phyloP scores from a whole-genome alignment of 2,329 filamentous ascomycete species.

The Pestalotiopsis sp. region DNA sequence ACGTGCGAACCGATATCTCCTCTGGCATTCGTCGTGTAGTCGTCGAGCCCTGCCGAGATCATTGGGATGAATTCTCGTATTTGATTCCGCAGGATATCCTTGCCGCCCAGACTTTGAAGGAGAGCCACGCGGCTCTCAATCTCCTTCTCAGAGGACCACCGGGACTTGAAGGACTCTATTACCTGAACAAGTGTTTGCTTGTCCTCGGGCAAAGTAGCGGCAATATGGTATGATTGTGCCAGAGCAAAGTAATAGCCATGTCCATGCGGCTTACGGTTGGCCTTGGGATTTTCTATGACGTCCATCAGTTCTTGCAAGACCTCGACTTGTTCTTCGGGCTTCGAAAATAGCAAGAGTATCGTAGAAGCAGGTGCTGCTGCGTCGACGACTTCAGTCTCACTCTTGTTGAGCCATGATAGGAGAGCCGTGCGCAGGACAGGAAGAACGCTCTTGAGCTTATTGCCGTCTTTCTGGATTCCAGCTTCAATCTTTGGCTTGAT shows the following conservation, averaged over 20 bases:
- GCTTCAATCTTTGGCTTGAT: background rate
- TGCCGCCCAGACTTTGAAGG: conserved; percentile 54
- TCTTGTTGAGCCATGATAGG: conserved; percentile 49
- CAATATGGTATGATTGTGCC: conserved; percentile 49
- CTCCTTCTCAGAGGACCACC: conserved; percentile 54
- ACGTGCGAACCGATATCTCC: conserved; percentile 91
- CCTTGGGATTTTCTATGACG: conserved; percentile 37
- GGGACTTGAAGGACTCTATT: conserved; percentile 47
- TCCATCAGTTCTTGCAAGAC: conserved; percentile 51
- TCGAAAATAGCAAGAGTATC: conserved; percentile 49
- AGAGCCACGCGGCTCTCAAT: conserved; percentile 59
- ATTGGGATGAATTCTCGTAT: conserved; percentile 45
- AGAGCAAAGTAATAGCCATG: conserved; percentile 58
- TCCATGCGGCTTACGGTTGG: conserved; percentile 39
- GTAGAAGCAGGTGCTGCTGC: conserved; percentile 54
- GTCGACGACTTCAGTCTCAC: conserved; percentile 52
- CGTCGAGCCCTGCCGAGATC: conserved; percentile 68
- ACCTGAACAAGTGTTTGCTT: conserved; percentile 26
- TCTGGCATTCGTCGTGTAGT: conserved; percentile 87
- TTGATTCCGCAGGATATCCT: conserved; percentile 45
- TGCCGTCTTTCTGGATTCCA: no score
- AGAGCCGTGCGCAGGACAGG: conserved; percentile 35
- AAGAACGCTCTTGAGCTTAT: conserved; percentile 22
- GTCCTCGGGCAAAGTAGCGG: conserved; percentile 19
- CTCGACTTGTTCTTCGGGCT: conserved; percentile 34